Evolutionary conservation across 257 asterid species (phyloP).

Genomic region (Solanum pinnatisectum): DNA sequence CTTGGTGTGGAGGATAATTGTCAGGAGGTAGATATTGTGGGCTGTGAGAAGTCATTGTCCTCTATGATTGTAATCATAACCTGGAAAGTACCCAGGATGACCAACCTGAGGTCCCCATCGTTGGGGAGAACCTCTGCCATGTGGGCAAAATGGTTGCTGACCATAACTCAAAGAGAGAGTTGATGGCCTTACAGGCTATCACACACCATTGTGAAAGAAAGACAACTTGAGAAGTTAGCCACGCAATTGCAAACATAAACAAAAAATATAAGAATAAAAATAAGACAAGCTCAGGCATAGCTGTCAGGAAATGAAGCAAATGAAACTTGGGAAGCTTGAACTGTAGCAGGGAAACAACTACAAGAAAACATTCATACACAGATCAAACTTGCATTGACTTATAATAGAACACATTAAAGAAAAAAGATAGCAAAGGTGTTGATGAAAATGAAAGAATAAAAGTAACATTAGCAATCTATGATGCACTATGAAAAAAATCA

Average conservation of each 20-base stretch:
- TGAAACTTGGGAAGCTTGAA: not conserved
- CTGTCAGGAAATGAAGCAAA: not conserved
- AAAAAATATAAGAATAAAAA: not conserved
- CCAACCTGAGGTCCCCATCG: slow-evolving; percentile 86
- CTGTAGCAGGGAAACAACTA: not conserved
- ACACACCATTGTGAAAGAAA: not conserved
- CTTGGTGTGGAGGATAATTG: slow-evolving; percentile 65
- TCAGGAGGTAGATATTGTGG: slow-evolving; percentile 57
- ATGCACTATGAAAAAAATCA: not conserved
- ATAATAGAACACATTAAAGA: not conserved
- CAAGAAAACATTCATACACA: not conserved
- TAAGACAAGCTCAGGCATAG: not conserved
- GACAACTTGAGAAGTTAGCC: not conserved
- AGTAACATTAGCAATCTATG: not conserved
- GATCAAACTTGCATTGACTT: not conserved
- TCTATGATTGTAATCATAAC: slow-evolving; percentile 71
- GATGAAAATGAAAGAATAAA: not conserved
- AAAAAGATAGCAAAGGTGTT: not conserved
- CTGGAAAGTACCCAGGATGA: slow-evolving; percentile 48
- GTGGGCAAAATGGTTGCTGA: slow-evolving; percentile 75
- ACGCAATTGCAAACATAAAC: not conserved
- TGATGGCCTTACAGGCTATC: slow-evolving; percentile 57
- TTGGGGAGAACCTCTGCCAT: slow-evolving; percentile 63
- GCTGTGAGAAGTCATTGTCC: slow-evolving; percentile 59
- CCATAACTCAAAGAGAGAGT: slow-evolving; percentile 61